These are phyloP conservation scores for Ogataea neopini DNA, from an alignment of 805 yeast genomes.

Conservation along the genomic window DNA sequence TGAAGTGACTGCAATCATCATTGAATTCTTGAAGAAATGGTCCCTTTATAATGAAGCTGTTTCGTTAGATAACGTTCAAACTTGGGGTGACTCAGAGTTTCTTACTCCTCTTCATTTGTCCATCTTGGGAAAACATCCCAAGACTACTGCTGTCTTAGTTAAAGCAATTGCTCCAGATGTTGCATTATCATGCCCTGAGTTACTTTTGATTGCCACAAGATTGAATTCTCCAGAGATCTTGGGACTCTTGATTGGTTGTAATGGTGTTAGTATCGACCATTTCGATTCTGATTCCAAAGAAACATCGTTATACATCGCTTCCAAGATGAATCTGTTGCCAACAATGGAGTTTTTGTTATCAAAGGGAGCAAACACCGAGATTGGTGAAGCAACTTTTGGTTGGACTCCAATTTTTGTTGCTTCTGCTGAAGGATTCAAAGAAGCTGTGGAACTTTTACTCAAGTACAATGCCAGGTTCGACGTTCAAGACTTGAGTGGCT, in stretches of 20 bases:
- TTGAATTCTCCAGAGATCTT: conserved; percentile 61
- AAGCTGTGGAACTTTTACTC: conserved; percentile 57
- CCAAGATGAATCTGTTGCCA: conserved; percentile 57
- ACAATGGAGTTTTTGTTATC: conserved; percentile 57
- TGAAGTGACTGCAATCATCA: conserved; percentile 57
- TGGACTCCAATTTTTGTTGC: conserved; percentile 95
- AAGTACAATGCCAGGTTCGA: conserved; percentile 54
- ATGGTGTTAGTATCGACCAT: conserved; percentile 65
- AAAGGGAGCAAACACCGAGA: conserved; percentile 69
- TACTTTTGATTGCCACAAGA: conserved; percentile 68
- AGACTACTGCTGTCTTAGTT: conserved; percentile 63
- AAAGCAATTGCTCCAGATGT: conserved; percentile 40
- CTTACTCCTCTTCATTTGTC: conserved; percentile 84
- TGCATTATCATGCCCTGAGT: conserved; percentile 50
- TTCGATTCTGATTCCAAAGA: conserved; percentile 64
- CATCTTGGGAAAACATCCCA: conserved; percentile 79
- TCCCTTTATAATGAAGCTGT: conserved; percentile 47
- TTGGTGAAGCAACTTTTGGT: conserved; percentile 76
- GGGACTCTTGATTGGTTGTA: conserved; percentile 49
- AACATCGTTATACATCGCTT: conserved; percentile 80
- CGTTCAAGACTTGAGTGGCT: conserved; percentile 78
- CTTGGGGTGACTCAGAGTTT: conserved; percentile 79
- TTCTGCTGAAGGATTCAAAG: conserved; percentile 76
- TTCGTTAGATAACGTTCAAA: conserved; percentile 54
- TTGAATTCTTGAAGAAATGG: conserved; percentile 62